Evolutionary conservation across 1,139 yeast species (phyloP).

Genomic region (Candida buenavistaensis): DNA sequence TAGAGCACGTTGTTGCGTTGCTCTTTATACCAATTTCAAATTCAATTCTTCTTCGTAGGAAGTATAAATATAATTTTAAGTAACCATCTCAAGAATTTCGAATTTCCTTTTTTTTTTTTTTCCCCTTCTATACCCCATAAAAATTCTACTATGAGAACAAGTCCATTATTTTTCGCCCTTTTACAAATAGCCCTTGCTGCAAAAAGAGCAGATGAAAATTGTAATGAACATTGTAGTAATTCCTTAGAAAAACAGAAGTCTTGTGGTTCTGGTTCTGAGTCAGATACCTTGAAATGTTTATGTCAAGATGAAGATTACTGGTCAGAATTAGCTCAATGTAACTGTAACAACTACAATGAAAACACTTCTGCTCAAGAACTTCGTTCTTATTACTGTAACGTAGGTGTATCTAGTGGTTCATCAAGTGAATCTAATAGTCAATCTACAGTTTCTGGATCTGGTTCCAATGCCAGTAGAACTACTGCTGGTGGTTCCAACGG

Average conservation of each 20-base stretch:
- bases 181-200: constrained; percentile 6
- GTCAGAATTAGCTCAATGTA: constrained; percentile 6
- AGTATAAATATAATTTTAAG: too few species aligned
- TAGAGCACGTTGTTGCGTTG: too few species aligned
- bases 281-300: constrained; percentile 4
- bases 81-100: too few species aligned
- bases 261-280: constrained; percentile 5
- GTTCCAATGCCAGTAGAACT: not conserved
- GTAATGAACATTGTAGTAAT: constrained; percentile 4
- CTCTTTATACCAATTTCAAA: too few species aligned
- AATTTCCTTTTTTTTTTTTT: not conserved
- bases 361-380: constrained; percentile 3
- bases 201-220: constrained; percentile 3
- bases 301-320: constrained; percentile 4
- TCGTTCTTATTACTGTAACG: constrained; percentile 3
- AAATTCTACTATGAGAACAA: constrained; percentile 1
- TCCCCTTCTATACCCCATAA: not conserved
- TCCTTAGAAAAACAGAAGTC: constrained; percentile 2
- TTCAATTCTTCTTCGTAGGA: too few species aligned
- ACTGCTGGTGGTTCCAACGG: constrained; percentile 14
- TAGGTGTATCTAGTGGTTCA: constrained; percentile 3
- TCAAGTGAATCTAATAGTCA: too few species aligned
- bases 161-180: constrained; percentile 6
- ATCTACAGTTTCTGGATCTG: constrained; percentile 3
- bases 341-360: constrained; percentile 3